Conservation (phyloP, 192 early-diverging fungal genomes). For the Gorgonomyces haynaldii region DNA sequence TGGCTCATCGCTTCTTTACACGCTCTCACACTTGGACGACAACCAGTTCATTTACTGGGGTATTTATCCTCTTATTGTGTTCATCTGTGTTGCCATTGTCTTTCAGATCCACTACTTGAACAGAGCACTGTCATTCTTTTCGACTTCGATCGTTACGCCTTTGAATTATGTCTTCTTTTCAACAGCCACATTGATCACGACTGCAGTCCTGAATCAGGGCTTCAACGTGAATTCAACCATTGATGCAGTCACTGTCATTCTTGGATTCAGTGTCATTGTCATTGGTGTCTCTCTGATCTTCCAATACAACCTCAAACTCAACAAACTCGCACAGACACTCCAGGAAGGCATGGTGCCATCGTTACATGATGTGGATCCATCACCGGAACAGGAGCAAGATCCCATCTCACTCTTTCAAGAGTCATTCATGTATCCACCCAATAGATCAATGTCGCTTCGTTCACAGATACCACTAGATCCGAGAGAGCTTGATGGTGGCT, state of each 20-base stretch:
- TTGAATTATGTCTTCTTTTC: conserved; percentile 66
- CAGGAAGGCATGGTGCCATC: too few relatives aligned
- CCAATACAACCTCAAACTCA: conserved; percentile 29
- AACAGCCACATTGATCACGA: conserved; percentile 45
- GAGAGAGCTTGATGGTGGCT: too few relatives aligned
- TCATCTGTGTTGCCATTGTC: conserved; percentile 9
- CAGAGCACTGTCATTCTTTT: conserved; percentile 48
- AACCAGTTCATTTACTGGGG: conserved; percentile 47
- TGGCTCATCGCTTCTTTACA: conserved; percentile 13
- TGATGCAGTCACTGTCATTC: conserved; percentile 27
- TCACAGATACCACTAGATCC: too few relatives aligned
- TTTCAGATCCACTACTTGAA: conserved; percentile 13
- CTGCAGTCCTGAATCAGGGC: conserved; percentile 52
- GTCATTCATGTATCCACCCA: too few relatives aligned
- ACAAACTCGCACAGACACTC: conserved; percentile 38
- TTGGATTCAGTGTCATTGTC: conserved; percentile 54
- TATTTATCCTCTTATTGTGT: conserved; percentile 8
- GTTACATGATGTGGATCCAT: too few relatives aligned
- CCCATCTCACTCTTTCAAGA: too few relatives aligned
- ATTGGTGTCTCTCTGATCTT: conserved; percentile 43
- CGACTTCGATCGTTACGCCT: conserved; percentile 56
- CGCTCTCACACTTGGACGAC: conserved; percentile 25
- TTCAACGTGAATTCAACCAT: conserved; percentile 35
- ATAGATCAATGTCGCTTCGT: too few relatives aligned
- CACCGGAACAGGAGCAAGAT: too few relatives aligned